These are phyloP conservation scores for Phytophthora pisi DNA, from an alignment of 352 stramenopile genomes.

Conservation along the genomic window DNA sequence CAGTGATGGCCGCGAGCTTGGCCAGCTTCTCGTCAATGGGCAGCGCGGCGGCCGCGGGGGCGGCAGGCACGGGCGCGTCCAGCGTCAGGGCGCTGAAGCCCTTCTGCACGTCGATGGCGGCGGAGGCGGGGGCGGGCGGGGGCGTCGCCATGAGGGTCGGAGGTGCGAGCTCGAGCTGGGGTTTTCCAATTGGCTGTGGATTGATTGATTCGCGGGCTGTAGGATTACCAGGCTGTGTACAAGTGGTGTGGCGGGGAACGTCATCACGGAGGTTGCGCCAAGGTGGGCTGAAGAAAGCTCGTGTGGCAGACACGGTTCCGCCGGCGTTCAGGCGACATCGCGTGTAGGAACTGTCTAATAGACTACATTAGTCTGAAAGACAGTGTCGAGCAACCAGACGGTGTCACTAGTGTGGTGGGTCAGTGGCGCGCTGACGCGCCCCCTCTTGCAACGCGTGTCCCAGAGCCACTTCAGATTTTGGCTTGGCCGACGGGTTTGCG, in stretches of 20 bases:
- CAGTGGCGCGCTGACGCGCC: constrained; percentile 21
- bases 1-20: constrained; percentile 61
- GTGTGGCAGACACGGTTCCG: constrained; percentile 8
- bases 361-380: too few species aligned
- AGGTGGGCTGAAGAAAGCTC: constrained; percentile 19
- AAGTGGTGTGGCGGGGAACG: constrained; percentile 15
- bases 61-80: constrained; percentile 26
- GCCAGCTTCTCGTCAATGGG: constrained; percentile 70
- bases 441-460: constrained; percentile 26
- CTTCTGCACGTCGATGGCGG: constrained; percentile 37
- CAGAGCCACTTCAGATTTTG: constrained; percentile 27
- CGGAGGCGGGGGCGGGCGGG: constrained; percentile 43
- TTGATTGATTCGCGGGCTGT: neutral
- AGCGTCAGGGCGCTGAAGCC: constrained; percentile 64
- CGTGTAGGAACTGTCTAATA: too few species aligned
- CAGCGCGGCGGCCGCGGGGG: constrained; percentile 41
- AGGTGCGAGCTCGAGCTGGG: constrained; percentile 2
- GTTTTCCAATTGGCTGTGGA: constrained; percentile 16
- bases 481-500: neutral
- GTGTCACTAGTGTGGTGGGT: neutral
- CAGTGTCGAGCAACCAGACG: too few species aligned
- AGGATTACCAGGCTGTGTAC: constrained; percentile 21
- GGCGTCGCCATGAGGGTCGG: constrained; percentile 38
- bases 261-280: constrained; percentile 10
- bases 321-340: neutral